Evolutionary conservation across 768 basidiomycete species (phyloP).

Genomic region (Termitomyces sp.): DNA sequence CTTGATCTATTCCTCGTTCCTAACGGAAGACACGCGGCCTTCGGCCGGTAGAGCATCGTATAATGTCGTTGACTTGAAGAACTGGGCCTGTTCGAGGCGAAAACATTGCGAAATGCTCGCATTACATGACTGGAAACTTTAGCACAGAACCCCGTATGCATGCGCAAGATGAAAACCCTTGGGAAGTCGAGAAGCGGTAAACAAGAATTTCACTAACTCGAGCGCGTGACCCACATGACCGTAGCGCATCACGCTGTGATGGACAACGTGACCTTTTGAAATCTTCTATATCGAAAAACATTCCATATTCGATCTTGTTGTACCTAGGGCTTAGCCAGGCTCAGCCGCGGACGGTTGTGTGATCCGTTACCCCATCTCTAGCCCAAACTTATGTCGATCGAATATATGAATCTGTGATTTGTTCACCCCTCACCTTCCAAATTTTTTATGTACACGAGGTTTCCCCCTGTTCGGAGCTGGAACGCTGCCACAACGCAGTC

Average conservation of each 20-base stretch:
- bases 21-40: slow-evolving; percentile 1
- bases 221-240: slow-evolving; percentile 15
- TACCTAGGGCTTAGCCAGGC: slow-evolving; percentile 8
- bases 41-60: background rate
- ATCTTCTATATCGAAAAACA: slow-evolving; percentile 14
- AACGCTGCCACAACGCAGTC: slow-evolving; percentile 38
- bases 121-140: slow-evolving; percentile 33
- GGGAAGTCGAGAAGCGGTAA: slow-evolving; percentile 9
- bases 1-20: slow-evolving; percentile 2
- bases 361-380: slow-evolving; percentile 10
- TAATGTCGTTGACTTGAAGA: background rate
- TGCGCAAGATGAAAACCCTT: slow-evolving; percentile 27
- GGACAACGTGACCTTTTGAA: slow-evolving; percentile 8
- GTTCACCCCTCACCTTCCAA: background rate
- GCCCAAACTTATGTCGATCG: background rate
- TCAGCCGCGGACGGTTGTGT: background rate
- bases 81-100: background rate
- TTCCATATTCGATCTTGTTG: slow-evolving; percentile 10
- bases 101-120: slow-evolving; percentile 18
- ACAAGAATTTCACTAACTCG: slow-evolving; percentile 8
- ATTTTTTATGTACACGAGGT: slow-evolving; percentile 1
- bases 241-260: slow-evolving; percentile 11
- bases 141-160: slow-evolving; percentile 34
- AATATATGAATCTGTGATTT: slow-evolving; percentile 3
- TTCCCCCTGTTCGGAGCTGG: slow-evolving; percentile 25